phyloP scores from a whole-genome alignment of 148 eudicot genomes.

The Fagopyrum esculentum region DNA sequence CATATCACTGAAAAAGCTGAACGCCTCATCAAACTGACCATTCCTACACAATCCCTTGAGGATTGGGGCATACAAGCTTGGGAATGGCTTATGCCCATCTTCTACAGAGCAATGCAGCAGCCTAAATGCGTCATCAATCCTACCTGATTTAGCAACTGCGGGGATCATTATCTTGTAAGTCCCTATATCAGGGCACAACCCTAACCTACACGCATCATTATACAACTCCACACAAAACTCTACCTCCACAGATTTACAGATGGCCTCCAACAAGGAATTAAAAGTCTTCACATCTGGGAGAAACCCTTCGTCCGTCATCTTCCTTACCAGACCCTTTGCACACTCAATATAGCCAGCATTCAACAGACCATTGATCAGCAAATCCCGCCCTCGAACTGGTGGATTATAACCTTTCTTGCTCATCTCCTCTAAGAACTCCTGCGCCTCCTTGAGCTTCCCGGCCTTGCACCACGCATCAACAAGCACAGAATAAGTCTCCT shows the following conservation, averaged over 20 bases:
- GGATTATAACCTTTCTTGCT: constrained; percentile 81
- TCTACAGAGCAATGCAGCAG: constrained; percentile 77
- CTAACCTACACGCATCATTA: constrained; percentile 58
- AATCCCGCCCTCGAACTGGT: constrained; percentile 84
- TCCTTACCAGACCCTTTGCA: constrained; percentile 68
- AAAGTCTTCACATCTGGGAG: constrained; percentile 78
- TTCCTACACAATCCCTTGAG: constrained; percentile 69
- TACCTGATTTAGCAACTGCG: constrained; percentile 53
- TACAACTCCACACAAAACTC: constrained; percentile 73
- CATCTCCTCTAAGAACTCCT: constrained; percentile 84
- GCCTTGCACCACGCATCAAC: constrained; percentile 94
- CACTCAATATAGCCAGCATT: constrained; percentile 89
- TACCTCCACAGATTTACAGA: constrained; percentile 63
- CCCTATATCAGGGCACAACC: constrained; percentile 63
- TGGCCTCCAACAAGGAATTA: constrained; percentile 71
- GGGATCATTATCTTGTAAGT: constrained; percentile 79
- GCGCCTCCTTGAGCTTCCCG: constrained; percentile 85
- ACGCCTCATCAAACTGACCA: constrained; percentile 91
- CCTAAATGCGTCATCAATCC: constrained; percentile 68
- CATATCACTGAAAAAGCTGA: constrained; percentile 88
- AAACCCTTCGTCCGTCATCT: constrained; percentile 82
- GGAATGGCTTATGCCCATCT: constrained; percentile 85
- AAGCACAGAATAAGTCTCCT: constrained; percentile 72
- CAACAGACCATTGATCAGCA: constrained; percentile 77
- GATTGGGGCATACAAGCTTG: constrained; percentile 93